Evolutionary conservation across 2,329 filamentous ascomycete species (phyloP).

Genomic region (Pyricularia grisea): DNA sequence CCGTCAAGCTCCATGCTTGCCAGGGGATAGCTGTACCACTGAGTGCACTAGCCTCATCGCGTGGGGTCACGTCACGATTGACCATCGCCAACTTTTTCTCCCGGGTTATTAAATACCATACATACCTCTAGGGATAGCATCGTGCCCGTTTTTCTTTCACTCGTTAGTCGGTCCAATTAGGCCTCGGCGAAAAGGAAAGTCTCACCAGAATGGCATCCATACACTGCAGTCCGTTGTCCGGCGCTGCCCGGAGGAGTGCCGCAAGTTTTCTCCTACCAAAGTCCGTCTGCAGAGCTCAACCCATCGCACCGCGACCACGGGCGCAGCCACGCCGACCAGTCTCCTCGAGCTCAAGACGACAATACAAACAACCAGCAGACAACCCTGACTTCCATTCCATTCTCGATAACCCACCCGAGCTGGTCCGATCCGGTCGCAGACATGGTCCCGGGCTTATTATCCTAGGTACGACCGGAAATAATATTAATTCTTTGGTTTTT

Average conservation of each 20-base stretch:
- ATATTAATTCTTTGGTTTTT: no score
- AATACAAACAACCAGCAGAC: constrained; percentile 51
- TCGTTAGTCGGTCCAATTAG: neutral
- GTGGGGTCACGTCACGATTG: neutral
- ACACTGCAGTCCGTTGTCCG: neutral
- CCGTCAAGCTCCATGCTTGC: neutral
- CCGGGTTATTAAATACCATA: neutral
- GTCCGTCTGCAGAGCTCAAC: neutral
- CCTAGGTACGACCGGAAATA: constrained; percentile 40
- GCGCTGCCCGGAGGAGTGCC: neutral
- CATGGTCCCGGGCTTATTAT: constrained; percentile 77
- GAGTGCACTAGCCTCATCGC: neutral
- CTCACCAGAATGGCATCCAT: neutral
- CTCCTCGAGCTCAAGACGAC: constrained; percentile 20
- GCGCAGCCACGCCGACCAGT: constrained; percentile 15
- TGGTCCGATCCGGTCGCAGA: constrained; percentile 63
- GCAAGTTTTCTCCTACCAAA: neutral
- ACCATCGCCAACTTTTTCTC: neutral
- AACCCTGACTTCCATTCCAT: constrained; percentile 75
- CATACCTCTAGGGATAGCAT: neutral
- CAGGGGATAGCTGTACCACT: neutral
- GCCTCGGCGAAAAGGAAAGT: neutral
- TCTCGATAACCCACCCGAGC: constrained; percentile 72
- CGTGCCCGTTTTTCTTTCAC: neutral
- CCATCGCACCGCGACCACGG: neutral